A percentile compares a stretch with the other conserved stretches of the same genome.
Conservation (phyloP, 352 stramenopile genomes). For the Globisporangium abappressorium region DNA sequence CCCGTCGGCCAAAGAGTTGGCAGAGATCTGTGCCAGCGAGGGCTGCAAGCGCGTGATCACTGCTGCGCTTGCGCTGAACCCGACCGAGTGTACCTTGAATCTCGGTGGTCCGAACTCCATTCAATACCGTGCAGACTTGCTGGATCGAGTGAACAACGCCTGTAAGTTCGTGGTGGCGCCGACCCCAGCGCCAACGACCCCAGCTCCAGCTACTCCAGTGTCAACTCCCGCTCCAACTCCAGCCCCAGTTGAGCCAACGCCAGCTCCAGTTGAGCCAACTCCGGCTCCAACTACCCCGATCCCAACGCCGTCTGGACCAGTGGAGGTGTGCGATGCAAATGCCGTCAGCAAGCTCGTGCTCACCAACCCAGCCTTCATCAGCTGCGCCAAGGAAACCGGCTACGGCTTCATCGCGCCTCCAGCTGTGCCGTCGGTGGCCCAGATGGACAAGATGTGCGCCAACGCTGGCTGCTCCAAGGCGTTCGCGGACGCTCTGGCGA, state of each 20-base stretch:
- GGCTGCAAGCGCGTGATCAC: slow-evolving; percentile 5
- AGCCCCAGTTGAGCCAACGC: not conserved
- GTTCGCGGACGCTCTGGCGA: slow-evolving; percentile 8
- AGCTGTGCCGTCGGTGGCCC: not conserved
- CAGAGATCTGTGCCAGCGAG: slow-evolving; percentile 12
- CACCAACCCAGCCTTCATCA: slow-evolving; percentile 9
- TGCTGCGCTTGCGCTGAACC: not conserved
- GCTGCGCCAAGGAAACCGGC: not conserved
- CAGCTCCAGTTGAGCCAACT: not conserved
- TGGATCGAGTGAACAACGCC: slow-evolving; percentile 10
- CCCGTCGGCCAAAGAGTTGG: slow-evolving; percentile 1
- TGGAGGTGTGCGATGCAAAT: slow-evolving; percentile 1
- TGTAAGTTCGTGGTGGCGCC: slow-evolving; percentile 10
- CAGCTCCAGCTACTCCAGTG: not conserved
- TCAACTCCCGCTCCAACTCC: not conserved
- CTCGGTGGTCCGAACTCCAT: not conserved
- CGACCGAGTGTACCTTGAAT: slow-evolving; percentile 15
- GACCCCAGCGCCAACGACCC: not conserved
- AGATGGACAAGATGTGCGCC: slow-evolving; percentile 18
- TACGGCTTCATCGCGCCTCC: slow-evolving; percentile 9
- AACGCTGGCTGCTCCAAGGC: slow-evolving; percentile 5
- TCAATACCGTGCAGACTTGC: slow-evolving; percentile 16
- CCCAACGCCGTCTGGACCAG: not conserved
- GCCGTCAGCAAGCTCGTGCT: slow-evolving; percentile 8
- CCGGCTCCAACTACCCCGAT: not conserved